phyloP scores from a whole-genome alignment of 768 basidiomycete genomes.

The Lyophyllum shimeji region DNA sequence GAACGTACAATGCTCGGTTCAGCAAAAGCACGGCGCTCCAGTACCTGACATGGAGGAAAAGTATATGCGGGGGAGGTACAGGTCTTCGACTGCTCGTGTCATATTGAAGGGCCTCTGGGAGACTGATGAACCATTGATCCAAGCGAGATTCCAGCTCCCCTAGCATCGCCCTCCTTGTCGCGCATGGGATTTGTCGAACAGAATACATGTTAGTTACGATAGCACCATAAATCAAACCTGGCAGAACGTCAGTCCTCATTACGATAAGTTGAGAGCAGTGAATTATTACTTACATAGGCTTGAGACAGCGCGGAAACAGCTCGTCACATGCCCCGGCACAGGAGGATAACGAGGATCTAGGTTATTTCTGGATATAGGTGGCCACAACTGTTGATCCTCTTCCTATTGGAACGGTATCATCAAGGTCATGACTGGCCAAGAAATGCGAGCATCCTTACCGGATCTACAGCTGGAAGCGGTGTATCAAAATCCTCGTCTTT shows the following conservation, averaged over 20 bases:
- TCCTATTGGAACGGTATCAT: slow-evolving; percentile 35
- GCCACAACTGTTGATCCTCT: slow-evolving; percentile 59
- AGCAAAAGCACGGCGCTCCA: slow-evolving; percentile 74
- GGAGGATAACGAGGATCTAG: slow-evolving; percentile 43
- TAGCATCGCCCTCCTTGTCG: slow-evolving; percentile 48
- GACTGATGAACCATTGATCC: slow-evolving; percentile 71
- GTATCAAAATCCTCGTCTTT: slow-evolving; percentile 72
- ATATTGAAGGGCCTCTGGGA: slow-evolving; percentile 64
- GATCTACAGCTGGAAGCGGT: slow-evolving; percentile 53
- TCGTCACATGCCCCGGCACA: slow-evolving; percentile 47
- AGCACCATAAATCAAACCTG: slow-evolving; percentile 66
- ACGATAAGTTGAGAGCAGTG: background rate
- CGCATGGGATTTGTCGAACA: slow-evolving; percentile 48
- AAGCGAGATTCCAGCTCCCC: slow-evolving; percentile 61
- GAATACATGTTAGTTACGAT: slow-evolving; percentile 73
- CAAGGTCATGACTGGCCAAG: background rate
- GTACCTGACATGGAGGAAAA: slow-evolving; percentile 73
- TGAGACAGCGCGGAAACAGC: slow-evolving; percentile 54
- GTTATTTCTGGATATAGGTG: slow-evolving; percentile 39
- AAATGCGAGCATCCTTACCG: slow-evolving; percentile 35
- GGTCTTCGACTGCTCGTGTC: slow-evolving; percentile 53
- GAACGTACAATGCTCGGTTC: slow-evolving; percentile 76
- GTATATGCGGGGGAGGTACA: slow-evolving; percentile 61
- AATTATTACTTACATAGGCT: slow-evolving; percentile 49
- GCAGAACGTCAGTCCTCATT: background rate